A percentile compares a stretch with the other conserved stretches of the same genome.
Evolutionary conservation across 73 alveolate species (phyloP).

Genomic region (Blepharisma japonicum): DNA sequence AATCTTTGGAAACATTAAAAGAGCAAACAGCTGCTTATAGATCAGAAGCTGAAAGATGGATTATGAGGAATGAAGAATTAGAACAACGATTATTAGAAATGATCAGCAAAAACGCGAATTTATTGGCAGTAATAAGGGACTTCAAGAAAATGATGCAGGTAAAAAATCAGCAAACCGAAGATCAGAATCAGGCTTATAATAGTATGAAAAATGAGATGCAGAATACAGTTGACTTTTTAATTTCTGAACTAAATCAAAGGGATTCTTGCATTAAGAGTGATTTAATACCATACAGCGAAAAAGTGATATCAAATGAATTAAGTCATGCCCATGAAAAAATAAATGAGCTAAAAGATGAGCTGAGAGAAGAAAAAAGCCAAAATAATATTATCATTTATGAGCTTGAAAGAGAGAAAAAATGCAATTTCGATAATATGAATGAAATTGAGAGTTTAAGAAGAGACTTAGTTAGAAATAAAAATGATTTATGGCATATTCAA

Average conservation of each 20-base stretch:
- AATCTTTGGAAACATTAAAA: not conserved
- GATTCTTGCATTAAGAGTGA: not conserved
- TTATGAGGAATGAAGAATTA: slow-evolving; percentile 30
- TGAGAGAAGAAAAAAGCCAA: not conserved
- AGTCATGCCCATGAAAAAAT: slow-evolving; percentile 19
- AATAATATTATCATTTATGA: too few species aligned
- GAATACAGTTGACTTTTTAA: not conserved
- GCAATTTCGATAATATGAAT: too few species aligned
- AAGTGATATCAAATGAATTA: not conserved
- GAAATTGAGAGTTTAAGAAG: too few species aligned
- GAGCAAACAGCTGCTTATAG: slow-evolving; percentile 4
- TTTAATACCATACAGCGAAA: not conserved
- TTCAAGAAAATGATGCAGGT: slow-evolving; percentile 7
- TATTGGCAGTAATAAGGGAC: not conserved
- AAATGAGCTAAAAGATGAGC: not conserved
- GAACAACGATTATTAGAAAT: not conserved
- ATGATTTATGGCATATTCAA: slow-evolving; percentile 7
- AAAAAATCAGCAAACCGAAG: slow-evolving; percentile 2
- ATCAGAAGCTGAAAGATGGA: slow-evolving; percentile 33
- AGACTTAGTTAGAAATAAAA: not conserved
- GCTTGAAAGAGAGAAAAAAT: too few species aligned
- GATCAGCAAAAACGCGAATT: not conserved
- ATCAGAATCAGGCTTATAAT: not conserved
- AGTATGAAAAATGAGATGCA: not conserved
- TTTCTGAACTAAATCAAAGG: not conserved